Evolutionary conservation across 2,329 filamentous ascomycete genomes (phyloP), one percentile per base, ranked within the genome.

Genomic region (Xylariaceae sp.): DNA sequence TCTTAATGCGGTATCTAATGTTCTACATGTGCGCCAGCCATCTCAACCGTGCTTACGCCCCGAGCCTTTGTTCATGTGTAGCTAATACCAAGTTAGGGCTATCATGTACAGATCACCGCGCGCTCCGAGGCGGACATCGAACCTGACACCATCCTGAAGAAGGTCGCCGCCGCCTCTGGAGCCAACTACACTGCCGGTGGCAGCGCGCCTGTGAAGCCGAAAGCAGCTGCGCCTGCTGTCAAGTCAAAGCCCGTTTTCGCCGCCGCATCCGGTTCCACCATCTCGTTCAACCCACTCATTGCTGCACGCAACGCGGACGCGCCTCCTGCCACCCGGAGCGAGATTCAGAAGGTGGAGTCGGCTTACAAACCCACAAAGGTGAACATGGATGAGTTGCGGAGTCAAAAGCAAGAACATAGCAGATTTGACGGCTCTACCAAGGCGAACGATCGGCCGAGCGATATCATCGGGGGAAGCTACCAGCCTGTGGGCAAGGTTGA

Each of bases 401-500:
- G 81, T 43, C 83, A 88, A 60, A 81, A 78, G 48, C 74, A 74
- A 51, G 74, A 85, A 48, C 71, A 82, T 9, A 78, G 83, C n/a
- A 66, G 76, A 49, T 78, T 76, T 56, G 68, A 73, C 38, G 62
- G 68, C 37, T 61, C 71, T 19, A 54, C 66, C 28, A 59, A 62
- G 36, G 56, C 60, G 26, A 65, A 74, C 32, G 70, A 76, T 33
- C 61, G 64, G 23, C 51, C 63, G 24, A 50, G 56, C 16, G 83
- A 88, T 57, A 76, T 96, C 14, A 80, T 97, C 36, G 85, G 68
- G 56, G 92, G 92, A 31, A 83, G 76, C 12, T 98, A 98, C 63
- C 88, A 96, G 61, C 92, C 92, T 14, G 70, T 98, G 53, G 92
- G 92, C 40, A 97, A 96, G 67, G 85, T 98, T n/a, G 89, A 98